These are phyloP conservation scores for Alternaria brassicicola DNA, from an alignment of 2,329 filamentous ascomycete genomes.

Conservation along the genomic window DNA sequence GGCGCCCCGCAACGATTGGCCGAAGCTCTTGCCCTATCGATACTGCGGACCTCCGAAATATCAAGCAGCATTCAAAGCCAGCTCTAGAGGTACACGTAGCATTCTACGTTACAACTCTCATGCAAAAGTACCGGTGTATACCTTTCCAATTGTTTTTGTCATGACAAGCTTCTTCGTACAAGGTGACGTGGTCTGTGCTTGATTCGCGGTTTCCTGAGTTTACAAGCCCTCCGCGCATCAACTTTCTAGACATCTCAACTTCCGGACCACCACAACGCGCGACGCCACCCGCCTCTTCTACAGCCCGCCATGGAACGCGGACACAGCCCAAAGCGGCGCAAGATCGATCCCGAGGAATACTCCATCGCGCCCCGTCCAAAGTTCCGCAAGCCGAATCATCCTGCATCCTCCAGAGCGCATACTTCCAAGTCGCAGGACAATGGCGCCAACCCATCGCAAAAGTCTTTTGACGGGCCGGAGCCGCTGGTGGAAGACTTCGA, in stretches of 20 bases:
- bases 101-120: too few relatives aligned
- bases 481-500: constrained; percentile 70
- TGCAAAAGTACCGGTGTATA: too few relatives aligned
- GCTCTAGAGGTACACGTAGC: too few relatives aligned
- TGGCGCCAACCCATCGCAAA: constrained; percentile 55
- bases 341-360: constrained; percentile 68
- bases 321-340: constrained; percentile 68
- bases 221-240: constrained; percentile 26
- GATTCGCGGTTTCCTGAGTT: too few relatives aligned
- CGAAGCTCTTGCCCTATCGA: constrained; percentile 27
- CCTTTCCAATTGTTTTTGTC: too few relatives aligned
- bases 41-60: constrained; percentile 36
- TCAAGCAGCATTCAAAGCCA: too few relatives aligned
- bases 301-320: constrained; percentile 44
- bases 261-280: not conserved
- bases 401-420: constrained; percentile 45
- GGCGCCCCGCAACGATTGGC: constrained; percentile 27
- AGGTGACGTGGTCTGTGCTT: too few relatives aligned
- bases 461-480: constrained; percentile 67
- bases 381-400: constrained; percentile 45
- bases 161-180: too few relatives aligned
- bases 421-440: constrained; percentile 41
- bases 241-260: constrained; percentile 3
- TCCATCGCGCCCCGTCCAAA: constrained; percentile 58
- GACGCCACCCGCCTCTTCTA: not conserved